Base-by-base conservation (phyloP, 1,284 basidiomycete species). In the Rhodotorula sp. region DNA sequence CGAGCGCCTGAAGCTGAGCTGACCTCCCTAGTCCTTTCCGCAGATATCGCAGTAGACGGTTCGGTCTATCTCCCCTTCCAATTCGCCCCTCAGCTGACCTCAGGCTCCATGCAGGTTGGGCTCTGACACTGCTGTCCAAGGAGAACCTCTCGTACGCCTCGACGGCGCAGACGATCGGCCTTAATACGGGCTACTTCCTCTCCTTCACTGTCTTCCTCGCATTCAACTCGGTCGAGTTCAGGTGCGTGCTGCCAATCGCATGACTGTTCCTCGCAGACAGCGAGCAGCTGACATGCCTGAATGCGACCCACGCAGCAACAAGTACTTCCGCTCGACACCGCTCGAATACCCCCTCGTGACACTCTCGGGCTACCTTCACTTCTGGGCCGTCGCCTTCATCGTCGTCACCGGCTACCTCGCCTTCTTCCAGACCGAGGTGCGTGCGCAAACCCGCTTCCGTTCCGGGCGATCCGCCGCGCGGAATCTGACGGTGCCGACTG, bases 201-300 rank as follows among this genome's bases (percentile, higher is more conserved):
- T 94, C 92, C 12, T 99, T 98, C 80, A 99, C 97, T 42, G 93
- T 99, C 42, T 99, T 99, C 80, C 86, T 99, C 46, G 96, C 97
- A 0, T 89, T 99, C 80, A 99, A 98, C 81, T 94, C 92, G 77
- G 89, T 93, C 78, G 90, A 91, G 56, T 99, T 99, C 80, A 87
- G 88, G 91, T 94, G 77, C 69, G 89, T 85, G 16, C 19, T n/a
- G 9, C 7, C 55, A 52, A 14, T 42, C 27, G 46, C n/a, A 52
- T 61, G 9, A 44, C 10, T 45, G 7, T 27, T 48, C 21, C 14
- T 46, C 5, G 34, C 34, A 34, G 34, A 34, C 34, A 34, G 34
- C 34, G 34, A 16, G 7, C 41, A 10, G 34, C 65, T 74, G 52
- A 25, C 71, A 12, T 50, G 71, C 42, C 71, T 42, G 34, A 12